Evolutionary conservation across 1,284 basidiomycete genomes (phyloP), one percentile per base, ranked within the genome.

Genomic region (Farysia itapuensis): DNA sequence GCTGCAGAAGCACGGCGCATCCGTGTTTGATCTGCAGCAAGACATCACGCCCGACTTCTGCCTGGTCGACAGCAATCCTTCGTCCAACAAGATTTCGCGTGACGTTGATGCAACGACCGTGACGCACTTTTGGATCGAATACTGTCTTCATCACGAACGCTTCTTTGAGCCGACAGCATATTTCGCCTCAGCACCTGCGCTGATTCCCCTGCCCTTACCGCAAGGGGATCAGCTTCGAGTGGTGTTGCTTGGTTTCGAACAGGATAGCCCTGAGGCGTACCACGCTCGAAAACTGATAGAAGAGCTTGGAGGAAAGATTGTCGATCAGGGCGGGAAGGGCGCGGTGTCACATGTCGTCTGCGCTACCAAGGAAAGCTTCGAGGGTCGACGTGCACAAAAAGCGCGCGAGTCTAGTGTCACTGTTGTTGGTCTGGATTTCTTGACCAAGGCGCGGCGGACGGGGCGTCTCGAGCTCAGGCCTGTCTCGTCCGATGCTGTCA

Each of bases 41-140:
- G 12, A 33, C 4, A 35, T 26, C 4, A 18, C 25, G 12, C 39
- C 61, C 1, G 20, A 56, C 15, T 68, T 39, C 31, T 35, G 42
- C 19, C 40, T 68, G 3, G 49, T 61, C 35, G 41, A 54, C 6
- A 38, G 24, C 9, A 7, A 23, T n/a, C 22, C 35, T 23, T 13
- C 12, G 5, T 13, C 8, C 14, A 18, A 20, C 22, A 24, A 24
- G 26, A 8, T 36, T 11, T 14, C 24, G 19, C n/a, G n/a, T n/a
- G 33, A 50, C 21, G 46, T 45, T 25, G 28, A 22, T 4, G 31
- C 18, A 8, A n/a, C 28, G n/a, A 45, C 50, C 8, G 67, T 64
- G 21, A 56, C 57, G 16, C 67, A 70, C 39, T 59, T 60, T 54
- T 70, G 67, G 65, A 42, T 70, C 52, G 67, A 67, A 35, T 59